phyloP scores from a whole-genome alignment of 208 protist species.

The Angomonas ambiguus region DNA sequence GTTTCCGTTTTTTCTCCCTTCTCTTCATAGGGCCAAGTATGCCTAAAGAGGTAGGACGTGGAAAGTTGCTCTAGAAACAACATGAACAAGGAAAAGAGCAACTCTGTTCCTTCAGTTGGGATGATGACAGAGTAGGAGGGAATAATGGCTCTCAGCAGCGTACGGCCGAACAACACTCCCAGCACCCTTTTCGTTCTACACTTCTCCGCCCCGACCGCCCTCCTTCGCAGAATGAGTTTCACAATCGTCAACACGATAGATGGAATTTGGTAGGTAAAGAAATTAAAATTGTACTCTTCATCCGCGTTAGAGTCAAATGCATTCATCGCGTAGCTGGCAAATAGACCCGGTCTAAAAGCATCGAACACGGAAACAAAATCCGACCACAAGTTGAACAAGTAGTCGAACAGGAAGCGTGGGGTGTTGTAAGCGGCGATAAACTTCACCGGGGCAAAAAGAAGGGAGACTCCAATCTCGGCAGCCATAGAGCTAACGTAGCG shows the following conservation, averaged over 20 bases:
- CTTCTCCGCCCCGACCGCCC: constrained; percentile 23
- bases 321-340: constrained; percentile 56
- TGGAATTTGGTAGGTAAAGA: constrained; percentile 80
- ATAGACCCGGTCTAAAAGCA: constrained; percentile 53
- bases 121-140: constrained; percentile 78
- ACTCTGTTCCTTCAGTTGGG: constrained; percentile 48
- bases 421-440: constrained; percentile 75
- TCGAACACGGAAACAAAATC: constrained; percentile 59
- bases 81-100: constrained; percentile 35
- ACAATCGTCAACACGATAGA: constrained; percentile 52
- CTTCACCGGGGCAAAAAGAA: constrained; percentile 49
- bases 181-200: constrained; percentile 66
- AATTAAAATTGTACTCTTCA: constrained; percentile 73
- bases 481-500: constrained; percentile 48
- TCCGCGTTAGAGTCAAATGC: constrained; percentile 49
- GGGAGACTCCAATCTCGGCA: constrained; percentile 55
- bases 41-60: constrained; percentile 52
- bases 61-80: constrained; percentile 46
- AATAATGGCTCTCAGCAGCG: constrained; percentile 62
- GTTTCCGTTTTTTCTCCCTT: neutral
- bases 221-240: constrained; percentile 61
- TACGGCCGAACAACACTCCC: constrained; percentile 45
- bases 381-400: constrained; percentile 61
- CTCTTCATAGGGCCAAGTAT: constrained; percentile 57
- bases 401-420: constrained; percentile 79